These are phyloP conservation scores for Terana coerulea DNA, from an alignment of 768 basidiomycete genomes.

Conservation along the genomic window DNA sequence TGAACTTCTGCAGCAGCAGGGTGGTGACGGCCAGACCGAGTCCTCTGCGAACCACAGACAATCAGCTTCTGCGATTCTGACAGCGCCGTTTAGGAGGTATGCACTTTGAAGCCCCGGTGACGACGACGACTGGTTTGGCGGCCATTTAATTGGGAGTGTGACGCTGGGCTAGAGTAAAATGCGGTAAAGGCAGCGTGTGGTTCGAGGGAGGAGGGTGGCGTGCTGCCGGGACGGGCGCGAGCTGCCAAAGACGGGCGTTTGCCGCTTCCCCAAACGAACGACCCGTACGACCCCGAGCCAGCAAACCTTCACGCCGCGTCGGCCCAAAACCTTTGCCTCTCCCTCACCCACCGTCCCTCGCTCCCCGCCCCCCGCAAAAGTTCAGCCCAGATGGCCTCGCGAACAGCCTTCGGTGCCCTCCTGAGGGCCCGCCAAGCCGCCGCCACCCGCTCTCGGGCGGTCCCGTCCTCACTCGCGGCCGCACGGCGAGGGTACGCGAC, in stretches of 20 bases:
- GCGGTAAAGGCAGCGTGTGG: not conserved
- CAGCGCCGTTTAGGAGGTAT: constrained; percentile 6
- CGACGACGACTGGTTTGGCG: constrained; percentile 57
- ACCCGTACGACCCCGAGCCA: constrained; percentile 16
- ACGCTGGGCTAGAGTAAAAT: not conserved
- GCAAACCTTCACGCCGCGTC: constrained; percentile 12
- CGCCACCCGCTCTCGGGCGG: constrained; percentile 37
- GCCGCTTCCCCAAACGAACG: constrained; percentile 17
- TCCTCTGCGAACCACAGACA: constrained; percentile 34
- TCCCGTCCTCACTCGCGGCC: constrained; percentile 35
- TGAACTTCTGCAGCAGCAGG: constrained; percentile 59
- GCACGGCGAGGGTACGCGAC: constrained; percentile 58
- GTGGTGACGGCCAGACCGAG: constrained; percentile 78
- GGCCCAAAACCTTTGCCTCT: no score
- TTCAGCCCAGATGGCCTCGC: constrained; percentile 49
- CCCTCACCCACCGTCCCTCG: constrained; percentile 20
- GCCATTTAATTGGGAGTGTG: constrained; percentile 18
- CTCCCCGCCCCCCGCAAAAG: constrained; percentile 30
- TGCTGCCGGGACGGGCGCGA: not conserved
- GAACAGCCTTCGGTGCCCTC: constrained; percentile 61
- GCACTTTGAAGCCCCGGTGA: constrained; percentile 86
- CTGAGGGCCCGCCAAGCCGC: constrained; percentile 43
- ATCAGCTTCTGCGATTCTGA: constrained; percentile 3
- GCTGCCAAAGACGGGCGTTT: constrained; percentile 6
- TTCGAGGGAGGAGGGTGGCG: not conserved